Conservation (phyloP, 192 early-diverging fungal species). For the Backusella australiensis region DNA sequence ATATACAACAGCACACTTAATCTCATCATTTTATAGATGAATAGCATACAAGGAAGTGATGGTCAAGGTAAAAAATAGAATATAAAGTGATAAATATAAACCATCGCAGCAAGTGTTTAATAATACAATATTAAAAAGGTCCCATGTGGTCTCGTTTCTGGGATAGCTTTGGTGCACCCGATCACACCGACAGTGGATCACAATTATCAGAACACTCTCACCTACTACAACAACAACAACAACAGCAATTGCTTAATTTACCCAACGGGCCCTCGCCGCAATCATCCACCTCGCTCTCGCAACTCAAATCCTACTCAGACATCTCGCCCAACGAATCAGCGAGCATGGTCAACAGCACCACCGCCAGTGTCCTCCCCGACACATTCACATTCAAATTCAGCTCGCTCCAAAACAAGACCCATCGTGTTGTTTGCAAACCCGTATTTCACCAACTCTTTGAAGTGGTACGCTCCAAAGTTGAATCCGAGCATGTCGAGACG, state of each 20-base stretch:
- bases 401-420: constrained; percentile 66
- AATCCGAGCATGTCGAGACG: constrained; percentile 14
- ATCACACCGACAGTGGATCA: constrained; percentile 65
- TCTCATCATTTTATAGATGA: constrained; percentile 23
- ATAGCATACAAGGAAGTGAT: constrained; percentile 47
- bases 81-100: background rate
- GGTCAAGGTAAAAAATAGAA: constrained; percentile 18
- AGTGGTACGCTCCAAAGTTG: constrained; percentile 53
- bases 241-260: background rate
- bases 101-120: background rate
- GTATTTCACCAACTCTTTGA: constrained; percentile 53
- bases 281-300: constrained; percentile 40
- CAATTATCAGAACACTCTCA: constrained; percentile 57
- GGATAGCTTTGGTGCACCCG: constrained; percentile 58
- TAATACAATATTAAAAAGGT: background rate
- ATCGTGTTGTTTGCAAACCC: constrained; percentile 65
- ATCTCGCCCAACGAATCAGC: constrained; percentile 54
- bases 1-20: background rate
- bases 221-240: constrained; percentile 7
- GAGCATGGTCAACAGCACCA: constrained; percentile 38
- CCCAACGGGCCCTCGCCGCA: constrained; percentile 31
- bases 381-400: constrained; percentile 78
- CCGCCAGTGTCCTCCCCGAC: background rate
- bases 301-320: constrained; percentile 46
- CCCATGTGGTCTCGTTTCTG: constrained; percentile 72